Evolutionary conservation across 257 asterid species (phyloP).

Genomic region (Nicotiana undulata): DNA sequence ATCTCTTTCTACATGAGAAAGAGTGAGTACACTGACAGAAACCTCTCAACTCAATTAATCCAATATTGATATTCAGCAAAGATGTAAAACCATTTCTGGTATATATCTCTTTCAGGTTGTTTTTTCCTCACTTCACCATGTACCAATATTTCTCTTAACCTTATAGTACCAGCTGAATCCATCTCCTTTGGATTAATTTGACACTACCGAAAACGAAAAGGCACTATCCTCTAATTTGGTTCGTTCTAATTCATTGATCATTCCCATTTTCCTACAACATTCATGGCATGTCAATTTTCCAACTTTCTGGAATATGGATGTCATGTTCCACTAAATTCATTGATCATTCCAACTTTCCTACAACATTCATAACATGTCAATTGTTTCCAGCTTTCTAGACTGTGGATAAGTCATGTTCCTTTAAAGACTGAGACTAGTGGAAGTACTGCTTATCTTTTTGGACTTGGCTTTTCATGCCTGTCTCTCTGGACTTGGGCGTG

Average conservation of each 20-base stretch:
- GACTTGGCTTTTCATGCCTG: no score
- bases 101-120: neutral
- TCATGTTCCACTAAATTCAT: neutral
- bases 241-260: neutral
- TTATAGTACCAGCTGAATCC: neutral
- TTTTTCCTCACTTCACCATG: neutral
- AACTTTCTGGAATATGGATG: neutral
- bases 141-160: neutral
- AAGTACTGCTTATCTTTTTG: no score
- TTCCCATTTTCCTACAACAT: neutral
- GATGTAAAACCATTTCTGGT: neutral
- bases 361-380: neutral
- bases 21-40: neutral
- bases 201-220: neutral
- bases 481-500: neutral
- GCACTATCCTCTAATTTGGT: neutral
- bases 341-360: neutral
- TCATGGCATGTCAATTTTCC: neutral
- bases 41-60: neutral
- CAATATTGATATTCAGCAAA: neutral
- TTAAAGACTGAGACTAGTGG: neutral
- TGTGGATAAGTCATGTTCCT: neutral
- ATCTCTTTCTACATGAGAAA: no score
- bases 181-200: neutral
- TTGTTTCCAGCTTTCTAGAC: neutral